These are phyloP conservation scores for Schrenkiella parvula DNA, from an alignment of 345 rosid species.

Conservation along the genomic window DNA sequence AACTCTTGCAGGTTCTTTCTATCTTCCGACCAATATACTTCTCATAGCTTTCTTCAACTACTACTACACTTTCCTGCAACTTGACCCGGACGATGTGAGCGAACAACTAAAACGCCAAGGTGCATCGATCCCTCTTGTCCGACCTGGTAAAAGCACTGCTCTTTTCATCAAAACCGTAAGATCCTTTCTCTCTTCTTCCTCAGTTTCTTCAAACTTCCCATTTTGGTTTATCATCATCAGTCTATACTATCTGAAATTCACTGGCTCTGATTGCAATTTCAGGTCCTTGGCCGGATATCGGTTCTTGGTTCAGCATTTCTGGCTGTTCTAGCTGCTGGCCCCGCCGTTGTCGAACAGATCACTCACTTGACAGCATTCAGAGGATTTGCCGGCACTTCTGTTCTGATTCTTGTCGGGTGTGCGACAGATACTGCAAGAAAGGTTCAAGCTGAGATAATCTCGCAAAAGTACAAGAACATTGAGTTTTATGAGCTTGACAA, in stretches of 20 bases:
- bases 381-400: slow-evolving; percentile 98
- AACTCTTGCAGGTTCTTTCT: slow-evolving; percentile 71
- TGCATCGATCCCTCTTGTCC: slow-evolving; percentile 89
- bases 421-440: slow-evolving; percentile 97
- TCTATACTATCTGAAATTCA: background rate
- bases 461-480: slow-evolving; percentile 92
- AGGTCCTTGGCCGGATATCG: slow-evolving; percentile 96
- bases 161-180: slow-evolving; percentile 79
- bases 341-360: slow-evolving; percentile 77
- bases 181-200: background rate
- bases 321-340: slow-evolving; percentile 97
- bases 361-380: slow-evolving; percentile 95
- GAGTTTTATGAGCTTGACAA: slow-evolving; percentile 80
- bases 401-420: slow-evolving; percentile 98
- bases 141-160: slow-evolving; percentile 94
- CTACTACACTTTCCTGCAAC: slow-evolving; percentile 94
- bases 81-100: slow-evolving; percentile 98
- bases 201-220: background rate
- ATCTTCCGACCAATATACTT: slow-evolving; percentile 84
- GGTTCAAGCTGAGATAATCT: slow-evolving; percentile 92
- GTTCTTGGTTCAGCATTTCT: slow-evolving; percentile 84
- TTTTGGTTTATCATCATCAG: background rate
- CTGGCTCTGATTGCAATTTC: background rate
- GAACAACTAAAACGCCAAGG: slow-evolving; percentile 98
- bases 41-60: slow-evolving; percentile 98